A percentile compares a stretch with the other conserved stretches of the same genome.
Conservation (phyloP, 306 rosid species). For the Lablab purpureus region DNA sequence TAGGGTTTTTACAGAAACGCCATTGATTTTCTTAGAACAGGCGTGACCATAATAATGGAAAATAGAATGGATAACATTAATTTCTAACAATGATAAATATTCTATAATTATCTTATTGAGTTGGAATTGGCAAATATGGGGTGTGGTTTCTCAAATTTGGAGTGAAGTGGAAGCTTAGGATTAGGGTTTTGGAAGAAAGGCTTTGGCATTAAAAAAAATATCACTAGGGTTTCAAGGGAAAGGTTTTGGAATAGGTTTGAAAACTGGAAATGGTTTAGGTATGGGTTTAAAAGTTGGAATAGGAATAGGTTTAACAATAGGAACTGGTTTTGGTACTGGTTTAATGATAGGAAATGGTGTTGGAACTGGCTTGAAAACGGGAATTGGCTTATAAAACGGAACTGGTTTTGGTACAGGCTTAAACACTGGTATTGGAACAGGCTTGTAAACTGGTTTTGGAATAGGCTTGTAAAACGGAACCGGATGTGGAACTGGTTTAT, state of each 20-base stretch:
- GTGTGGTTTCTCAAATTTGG: not conserved
- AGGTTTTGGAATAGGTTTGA: constrained; percentile 26
- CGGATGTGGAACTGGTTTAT: not conserved
- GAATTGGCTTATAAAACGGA: not conserved
- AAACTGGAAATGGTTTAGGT: not conserved
- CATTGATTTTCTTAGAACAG: not conserved
- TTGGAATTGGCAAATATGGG: constrained; percentile 26
- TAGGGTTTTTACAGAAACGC: not conserved
- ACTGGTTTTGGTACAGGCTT: not conserved
- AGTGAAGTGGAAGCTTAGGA: not conserved
- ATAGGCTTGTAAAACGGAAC: not conserved
- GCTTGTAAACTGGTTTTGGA: not conserved
- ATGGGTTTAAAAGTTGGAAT: constrained; percentile 16
- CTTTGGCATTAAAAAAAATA: not conserved
- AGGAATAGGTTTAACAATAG: not conserved
- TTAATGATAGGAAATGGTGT: not conserved
- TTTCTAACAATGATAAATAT: not conserved
- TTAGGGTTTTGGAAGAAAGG: constrained; percentile 16
- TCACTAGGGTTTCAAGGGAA: not conserved
- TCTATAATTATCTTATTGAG: not conserved
- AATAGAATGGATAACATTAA: constrained; percentile 17
- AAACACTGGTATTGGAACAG: not conserved
- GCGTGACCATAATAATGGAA: constrained; percentile 4
- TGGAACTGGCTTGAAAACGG: not conserved
- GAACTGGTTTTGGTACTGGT: not conserved